Percentiles rank a stretch among this genome's conserved stretches.
Conservation (phyloP, 768 basidiomycete genomes). For the Sarcodon aspratus region DNA sequence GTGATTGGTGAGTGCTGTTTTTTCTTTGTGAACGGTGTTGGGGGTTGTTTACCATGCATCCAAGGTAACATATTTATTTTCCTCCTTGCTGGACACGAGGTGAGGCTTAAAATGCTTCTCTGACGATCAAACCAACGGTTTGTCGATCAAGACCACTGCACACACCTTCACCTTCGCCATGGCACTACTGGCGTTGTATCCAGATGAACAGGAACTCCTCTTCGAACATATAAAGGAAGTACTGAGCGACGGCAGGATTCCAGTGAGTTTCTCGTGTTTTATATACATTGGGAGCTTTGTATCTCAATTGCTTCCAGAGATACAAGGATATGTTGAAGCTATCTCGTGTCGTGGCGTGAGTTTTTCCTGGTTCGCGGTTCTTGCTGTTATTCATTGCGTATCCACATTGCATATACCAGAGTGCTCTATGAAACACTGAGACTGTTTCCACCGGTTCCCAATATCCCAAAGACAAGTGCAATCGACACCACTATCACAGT, state of each 20-base stretch:
- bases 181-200: constrained; percentile 26
- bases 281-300: neutral
- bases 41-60: neutral
- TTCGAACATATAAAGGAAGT: constrained; percentile 20
- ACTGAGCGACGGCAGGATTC: constrained; percentile 11
- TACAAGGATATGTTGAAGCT: constrained; percentile 16
- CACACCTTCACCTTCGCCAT: constrained; percentile 21
- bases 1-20: constrained; percentile 19
- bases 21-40: neutral
- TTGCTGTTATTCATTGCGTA: neutral
- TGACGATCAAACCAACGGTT: neutral
- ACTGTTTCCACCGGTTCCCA: constrained; percentile 16
- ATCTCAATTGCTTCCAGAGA: constrained; percentile 6
- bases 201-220: constrained; percentile 25
- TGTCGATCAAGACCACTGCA: constrained; percentile 17
- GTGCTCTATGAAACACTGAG: constrained; percentile 21
- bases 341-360: constrained; percentile 15
- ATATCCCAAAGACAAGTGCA: constrained; percentile 14
- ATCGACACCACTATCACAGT: constrained; percentile 13
- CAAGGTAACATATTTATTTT: constrained; percentile 27
- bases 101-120: constrained; percentile 8
- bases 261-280: constrained; percentile 10
- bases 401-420: constrained; percentile 4
- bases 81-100: constrained; percentile 51
- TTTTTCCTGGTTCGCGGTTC: neutral